Evolutionary conservation across 208 protist species (phyloP).

Genomic region (Naegleria lovaniensis): DNA sequence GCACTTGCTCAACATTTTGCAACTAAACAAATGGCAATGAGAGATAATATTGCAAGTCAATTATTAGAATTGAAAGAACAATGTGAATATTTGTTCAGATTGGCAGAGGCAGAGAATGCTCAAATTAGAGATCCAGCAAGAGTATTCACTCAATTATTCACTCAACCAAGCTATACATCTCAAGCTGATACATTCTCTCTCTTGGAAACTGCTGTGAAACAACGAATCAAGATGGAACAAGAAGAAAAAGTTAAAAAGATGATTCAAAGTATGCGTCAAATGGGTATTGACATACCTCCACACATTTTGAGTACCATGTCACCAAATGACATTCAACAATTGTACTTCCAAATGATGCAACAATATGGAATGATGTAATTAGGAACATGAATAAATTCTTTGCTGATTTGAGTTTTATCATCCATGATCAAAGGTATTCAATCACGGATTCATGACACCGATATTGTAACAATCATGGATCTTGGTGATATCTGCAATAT

Average conservation of each 20-base stretch:
- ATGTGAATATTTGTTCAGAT: background rate
- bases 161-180: background rate
- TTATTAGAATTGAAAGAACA: background rate
- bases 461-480: too few relatives aligned
- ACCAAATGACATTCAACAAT: background rate
- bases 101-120: background rate
- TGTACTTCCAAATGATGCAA: background rate
- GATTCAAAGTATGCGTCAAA: background rate
- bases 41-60: background rate
- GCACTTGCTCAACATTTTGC: background rate
- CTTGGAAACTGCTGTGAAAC: background rate
- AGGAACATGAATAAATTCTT: background rate
- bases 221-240: background rate
- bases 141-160: background rate
- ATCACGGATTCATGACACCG: too few relatives aligned
- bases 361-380: background rate
- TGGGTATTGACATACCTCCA: background rate
- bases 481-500: too few relatives aligned
- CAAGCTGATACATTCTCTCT: background rate
- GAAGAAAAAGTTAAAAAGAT: slow-evolving; percentile 1
- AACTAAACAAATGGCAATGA: background rate
- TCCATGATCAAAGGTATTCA: too few relatives aligned
- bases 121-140: background rate
- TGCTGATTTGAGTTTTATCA: too few relatives aligned
- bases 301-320: background rate